Evolutionary conservation across 1,284 basidiomycete species (phyloP), one percentile per base, ranked within the genome.

Genomic region (Sporisorium sorghi): DNA sequence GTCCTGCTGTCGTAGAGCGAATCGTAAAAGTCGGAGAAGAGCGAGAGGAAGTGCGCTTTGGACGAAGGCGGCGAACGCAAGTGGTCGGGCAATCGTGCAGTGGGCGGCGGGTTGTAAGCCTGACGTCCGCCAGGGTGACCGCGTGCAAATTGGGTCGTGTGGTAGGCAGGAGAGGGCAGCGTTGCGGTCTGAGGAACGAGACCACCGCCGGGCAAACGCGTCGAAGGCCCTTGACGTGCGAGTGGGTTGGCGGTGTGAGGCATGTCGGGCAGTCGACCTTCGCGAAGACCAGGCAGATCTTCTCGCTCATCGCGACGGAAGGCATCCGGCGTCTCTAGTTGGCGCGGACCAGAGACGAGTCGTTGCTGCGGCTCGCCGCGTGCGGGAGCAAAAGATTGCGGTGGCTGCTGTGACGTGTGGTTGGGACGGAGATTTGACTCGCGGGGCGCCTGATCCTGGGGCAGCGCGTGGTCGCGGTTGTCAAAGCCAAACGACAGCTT

Each of bases 11-110:
- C 82, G 21, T 70, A 59, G 32, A 84, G 73, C 40, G 73, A 77
- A 50, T 84, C 82, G 63, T 78, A 84, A 59, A 84, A 84, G 58
- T 78, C 74, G 30, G 81, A 78, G 44, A 84, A 84, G 47, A 84
- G 71, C 17, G 75, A 75, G 21, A 84, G 73, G 51, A 84, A 84
- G 44, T 82, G 79, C 12, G 71, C 54, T 48, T 82, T 80, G 56
- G 64, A 67, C 39, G 73, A 50, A 32, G 81, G 77, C 10, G 79
- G 75, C n/a, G 74, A 75, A 21, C 76, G 77, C 30, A 75, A 59
- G 32, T 78, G 78, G 14, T 78, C 78, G 14, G 72, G 77, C 39
- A 78, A 57, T 12, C 68, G 67, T 1, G 73, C 62, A 0, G 67
- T 69, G 30, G 58, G 61, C 2, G 61, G 59, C 10, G 65, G 62